Base-by-base conservation (phyloP, 2,329 filamentous ascomycete species). In the Penicillium sp. region DNA sequence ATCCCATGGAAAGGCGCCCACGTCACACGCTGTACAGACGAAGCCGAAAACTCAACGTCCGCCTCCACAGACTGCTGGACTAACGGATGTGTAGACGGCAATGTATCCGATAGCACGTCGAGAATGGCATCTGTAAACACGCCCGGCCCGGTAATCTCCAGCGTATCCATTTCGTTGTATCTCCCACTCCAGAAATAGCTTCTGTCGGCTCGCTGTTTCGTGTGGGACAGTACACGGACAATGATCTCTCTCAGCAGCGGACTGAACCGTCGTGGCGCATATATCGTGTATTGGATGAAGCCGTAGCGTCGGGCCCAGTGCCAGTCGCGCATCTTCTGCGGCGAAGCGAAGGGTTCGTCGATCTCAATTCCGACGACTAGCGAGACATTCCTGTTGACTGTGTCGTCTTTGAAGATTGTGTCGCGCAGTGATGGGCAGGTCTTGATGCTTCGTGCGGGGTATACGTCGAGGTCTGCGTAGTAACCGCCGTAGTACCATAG, bases 401-500 rank as follows among this genome's bases (percentile, higher is more conserved):
- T 22, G 9, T 53, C 35, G 11, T 47, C 50, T 8, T 51, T 22
- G n/a, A 64, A 62, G 5, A 68, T 31, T 0, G 66, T 61, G 2
- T 58, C 29, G 29, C 56, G 45, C 9, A 72, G 51, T 2, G 69
- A 60, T 2, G 67, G 68, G 43, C 72, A 74, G 3, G 51, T 35
- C 31, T 61, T 68, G 50, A 74, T 72, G 9, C 68, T 44, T 13
- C 55, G 60, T 0, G 58, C 62, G 2, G 72, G 71, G 32, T 59
- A 68, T 16, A 72, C 58, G 32, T 74, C 72, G 24, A 68, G 65
- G 32, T 74, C 72, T 13, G 70, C 66, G 40, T 73, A 74, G 56
- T 69, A 72, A 29, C 72, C 72, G 13, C 71, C 72, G 26, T 68
- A 65, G 52, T 72, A 72, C 69, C 71, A 74, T 5, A 74, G 55